Conservation (phyloP, 1,284 basidiomycete genomes). For the Golubevia pallescens region DNA sequence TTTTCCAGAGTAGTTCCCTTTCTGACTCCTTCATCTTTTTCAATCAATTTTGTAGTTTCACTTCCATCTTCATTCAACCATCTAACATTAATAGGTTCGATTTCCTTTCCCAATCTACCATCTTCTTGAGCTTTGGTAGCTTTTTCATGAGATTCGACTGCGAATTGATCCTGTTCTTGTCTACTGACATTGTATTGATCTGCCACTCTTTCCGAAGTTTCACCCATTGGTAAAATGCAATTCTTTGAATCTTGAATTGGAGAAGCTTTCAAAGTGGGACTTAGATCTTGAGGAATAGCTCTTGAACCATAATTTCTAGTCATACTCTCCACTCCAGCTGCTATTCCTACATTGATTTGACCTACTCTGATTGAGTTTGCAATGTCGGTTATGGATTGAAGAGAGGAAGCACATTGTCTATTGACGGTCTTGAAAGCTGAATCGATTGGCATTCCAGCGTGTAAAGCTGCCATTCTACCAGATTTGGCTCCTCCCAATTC, state of each 20-base stretch:
- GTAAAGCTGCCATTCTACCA: constrained; percentile 63
- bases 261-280: constrained; percentile 32
- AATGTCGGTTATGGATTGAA: constrained; percentile 64
- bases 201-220: constrained; percentile 53
- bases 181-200: constrained; percentile 42
- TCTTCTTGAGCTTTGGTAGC: constrained; percentile 45
- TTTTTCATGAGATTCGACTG: constrained; percentile 38
- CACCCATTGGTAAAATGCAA: constrained; percentile 58
- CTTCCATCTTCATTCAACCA: constrained; percentile 44
- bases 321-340: constrained; percentile 59
- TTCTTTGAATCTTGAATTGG: constrained; percentile 36
- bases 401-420: constrained; percentile 64
- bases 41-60: constrained; percentile 35
- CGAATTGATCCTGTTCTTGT: constrained; percentile 49
- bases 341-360: constrained; percentile 51
- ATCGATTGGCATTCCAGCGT: constrained; percentile 55
- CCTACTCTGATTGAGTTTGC: constrained; percentile 60
- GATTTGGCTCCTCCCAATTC: constrained; percentile 65
- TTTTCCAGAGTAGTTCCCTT: constrained; percentile 16
- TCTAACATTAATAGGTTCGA: constrained; percentile 50
- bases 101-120: constrained; percentile 45
- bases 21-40: constrained; percentile 45
- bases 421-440: constrained; percentile 60
- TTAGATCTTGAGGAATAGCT: constrained; percentile 53
- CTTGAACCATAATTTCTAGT: constrained; percentile 54